Percentiles rank a stretch among this genome's conserved stretches.
phyloP scores from a whole-genome alignment of 495 filamentous ascomycete genomes.

The Aspergillus wentii region DNA sequence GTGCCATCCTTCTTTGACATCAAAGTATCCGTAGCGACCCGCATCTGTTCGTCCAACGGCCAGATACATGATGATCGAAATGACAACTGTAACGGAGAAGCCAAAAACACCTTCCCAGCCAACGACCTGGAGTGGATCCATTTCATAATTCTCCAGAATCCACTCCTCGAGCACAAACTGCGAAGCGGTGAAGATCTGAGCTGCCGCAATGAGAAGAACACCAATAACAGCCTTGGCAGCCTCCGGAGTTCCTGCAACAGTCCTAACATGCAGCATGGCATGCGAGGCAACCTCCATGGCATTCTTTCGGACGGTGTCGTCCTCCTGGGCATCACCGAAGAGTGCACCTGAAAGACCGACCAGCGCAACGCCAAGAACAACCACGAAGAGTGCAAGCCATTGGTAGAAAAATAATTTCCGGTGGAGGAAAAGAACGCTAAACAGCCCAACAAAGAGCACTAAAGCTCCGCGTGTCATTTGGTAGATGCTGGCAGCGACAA shows the following conservation, averaged over 20 bases:
- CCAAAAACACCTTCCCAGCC: constrained; percentile 97
- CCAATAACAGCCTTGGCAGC: constrained; percentile 73
- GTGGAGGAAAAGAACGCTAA: constrained; percentile 86
- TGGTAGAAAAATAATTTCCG: constrained; percentile 76
- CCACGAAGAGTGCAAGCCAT: constrained; percentile 81
- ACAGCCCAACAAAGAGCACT: constrained; percentile 90
- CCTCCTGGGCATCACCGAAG: constrained; percentile 57
- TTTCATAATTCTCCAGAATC: constrained; percentile 82
- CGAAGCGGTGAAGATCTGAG: constrained; percentile 93
- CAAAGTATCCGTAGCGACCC: constrained; percentile 80
- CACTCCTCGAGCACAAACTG: constrained; percentile 96
- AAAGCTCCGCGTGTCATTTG: constrained; percentile 97
- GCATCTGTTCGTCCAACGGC: constrained; percentile 67
- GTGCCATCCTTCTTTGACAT: constrained; percentile 75
- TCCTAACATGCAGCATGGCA: constrained; percentile 19
- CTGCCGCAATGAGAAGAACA: constrained; percentile 81
- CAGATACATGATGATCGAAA: constrained; percentile 75
- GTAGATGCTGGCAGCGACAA: constrained; percentile 92
- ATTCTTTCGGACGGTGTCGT: constrained; percentile 33
- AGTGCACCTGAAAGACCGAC: constrained; percentile 87
- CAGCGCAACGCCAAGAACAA: constrained; percentile 81
- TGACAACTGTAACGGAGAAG: constrained; percentile 73
- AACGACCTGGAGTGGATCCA: constrained; percentile 86
- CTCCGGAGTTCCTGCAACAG: constrained; percentile 44
- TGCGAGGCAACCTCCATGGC: constrained; percentile 18